Conservation (phyloP, 768 basidiomycete species). For the Sarcomyxa edulis region DNA sequence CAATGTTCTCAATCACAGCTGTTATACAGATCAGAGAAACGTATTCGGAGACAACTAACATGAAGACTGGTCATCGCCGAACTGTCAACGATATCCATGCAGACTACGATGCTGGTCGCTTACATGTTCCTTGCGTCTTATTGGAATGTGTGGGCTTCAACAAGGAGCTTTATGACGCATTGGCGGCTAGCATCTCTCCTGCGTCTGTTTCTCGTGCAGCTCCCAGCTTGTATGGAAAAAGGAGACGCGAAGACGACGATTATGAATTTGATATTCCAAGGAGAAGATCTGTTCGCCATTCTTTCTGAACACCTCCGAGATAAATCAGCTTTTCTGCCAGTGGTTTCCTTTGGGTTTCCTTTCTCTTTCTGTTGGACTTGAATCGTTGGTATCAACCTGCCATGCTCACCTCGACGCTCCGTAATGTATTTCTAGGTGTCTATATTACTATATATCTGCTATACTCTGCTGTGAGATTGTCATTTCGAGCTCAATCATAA, state of each 20-base stretch:
- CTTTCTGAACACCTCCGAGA: too few relatives aligned
- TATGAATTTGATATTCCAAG: too few relatives aligned
- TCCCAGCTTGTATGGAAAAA: conserved; percentile 10
- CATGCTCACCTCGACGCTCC: too few relatives aligned
- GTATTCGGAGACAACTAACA: conserved; percentile 33
- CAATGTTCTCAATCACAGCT: background rate
- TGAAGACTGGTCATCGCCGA: conserved; percentile 30
- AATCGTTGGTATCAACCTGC: too few relatives aligned
- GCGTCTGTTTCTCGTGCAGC: conserved; percentile 1
- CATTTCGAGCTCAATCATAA: too few relatives aligned
- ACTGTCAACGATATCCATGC: conserved; percentile 26
- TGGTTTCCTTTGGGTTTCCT: too few relatives aligned
- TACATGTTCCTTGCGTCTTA: conserved; percentile 43
- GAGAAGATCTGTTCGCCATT: too few relatives aligned
- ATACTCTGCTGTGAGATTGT: too few relatives aligned
- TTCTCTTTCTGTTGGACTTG: too few relatives aligned
- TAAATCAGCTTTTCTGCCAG: too few relatives aligned
- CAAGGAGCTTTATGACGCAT: conserved; percentile 26
- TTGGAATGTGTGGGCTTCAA: conserved; percentile 42
- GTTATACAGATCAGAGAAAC: conserved; percentile 23
- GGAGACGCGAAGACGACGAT: conserved; percentile 12
- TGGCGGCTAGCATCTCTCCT: conserved; percentile 11
- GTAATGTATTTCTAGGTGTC: too few relatives aligned
- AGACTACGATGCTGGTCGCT: conserved; percentile 39
- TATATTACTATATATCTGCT: too few relatives aligned